Evolutionary conservation across 169 alveolate species (phyloP).

Genomic region (Plasmodium reichenowi): DNA sequence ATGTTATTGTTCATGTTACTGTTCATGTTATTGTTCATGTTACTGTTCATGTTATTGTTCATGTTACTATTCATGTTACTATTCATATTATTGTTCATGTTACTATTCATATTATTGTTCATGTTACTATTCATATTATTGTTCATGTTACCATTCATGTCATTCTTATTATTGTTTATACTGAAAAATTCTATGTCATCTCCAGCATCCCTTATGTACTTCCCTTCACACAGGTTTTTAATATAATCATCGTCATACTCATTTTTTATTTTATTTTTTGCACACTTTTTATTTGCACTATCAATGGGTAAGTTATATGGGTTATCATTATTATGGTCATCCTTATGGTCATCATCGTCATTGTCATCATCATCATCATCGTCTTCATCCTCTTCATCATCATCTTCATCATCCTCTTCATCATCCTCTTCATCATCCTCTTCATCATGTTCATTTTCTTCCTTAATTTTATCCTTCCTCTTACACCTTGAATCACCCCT

Average conservation of each 20-base stretch:
- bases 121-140: neutral
- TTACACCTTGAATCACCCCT: neutral
- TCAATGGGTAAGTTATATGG: no score
- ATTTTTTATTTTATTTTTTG: neutral
- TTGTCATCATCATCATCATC: neutral
- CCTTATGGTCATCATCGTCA: neutral
- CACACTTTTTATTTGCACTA: no score
- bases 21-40: neutral
- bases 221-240: neutral
- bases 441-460: neutral
- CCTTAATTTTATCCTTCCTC: neutral
- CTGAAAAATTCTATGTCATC: conserved; percentile 5
- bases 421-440: neutral
- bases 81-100: neutral
- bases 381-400: neutral
- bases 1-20: no score
- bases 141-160: neutral
- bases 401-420: neutral
- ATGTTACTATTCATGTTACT: neutral
- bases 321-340: neutral
- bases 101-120: neutral
- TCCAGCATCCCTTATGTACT: neutral
- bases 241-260: neutral
- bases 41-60: no score
- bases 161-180: neutral